Conservation (phyloP, 78 protist species). For the Tieghemostelium lacteum region DNA sequence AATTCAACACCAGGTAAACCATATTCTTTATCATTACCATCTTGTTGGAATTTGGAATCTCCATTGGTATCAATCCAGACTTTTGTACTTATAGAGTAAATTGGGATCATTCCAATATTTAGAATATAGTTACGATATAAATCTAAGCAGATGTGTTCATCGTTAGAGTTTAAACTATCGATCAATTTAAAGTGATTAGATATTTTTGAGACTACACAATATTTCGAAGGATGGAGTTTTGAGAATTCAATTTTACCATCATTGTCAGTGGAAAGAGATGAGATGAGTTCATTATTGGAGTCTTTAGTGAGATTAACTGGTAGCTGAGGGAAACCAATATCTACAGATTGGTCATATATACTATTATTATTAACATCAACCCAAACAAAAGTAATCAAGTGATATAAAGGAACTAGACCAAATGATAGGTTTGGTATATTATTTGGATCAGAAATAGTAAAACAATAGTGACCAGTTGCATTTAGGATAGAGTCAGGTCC, state of each 20-base stretch:
- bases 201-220: constrained; percentile 14
- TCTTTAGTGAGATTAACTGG: not conserved
- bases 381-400: constrained; percentile 11
- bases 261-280: not conserved
- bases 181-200: not conserved
- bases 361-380: constrained; percentile 13
- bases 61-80: constrained; percentile 31
- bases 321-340: not conserved
- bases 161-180: not conserved
- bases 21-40: not conserved
- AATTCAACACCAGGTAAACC: not conserved
- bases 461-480: not conserved
- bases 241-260: constrained; percentile 14
- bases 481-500: not conserved
- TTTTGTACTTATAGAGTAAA: not conserved
- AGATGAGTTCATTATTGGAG: not conserved
- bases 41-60: not conserved
- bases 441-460: not conserved
- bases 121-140: not conserved
- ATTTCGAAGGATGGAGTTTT: constrained; percentile 19
- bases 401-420: constrained; percentile 18
- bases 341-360: constrained; percentile 19
- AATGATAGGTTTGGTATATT: not conserved
- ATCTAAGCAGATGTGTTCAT: not conserved
- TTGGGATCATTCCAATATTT: constrained; percentile 4